Conservation (phyloP, 208 protist genomes). For the Leishmania lainsoni region DNA sequence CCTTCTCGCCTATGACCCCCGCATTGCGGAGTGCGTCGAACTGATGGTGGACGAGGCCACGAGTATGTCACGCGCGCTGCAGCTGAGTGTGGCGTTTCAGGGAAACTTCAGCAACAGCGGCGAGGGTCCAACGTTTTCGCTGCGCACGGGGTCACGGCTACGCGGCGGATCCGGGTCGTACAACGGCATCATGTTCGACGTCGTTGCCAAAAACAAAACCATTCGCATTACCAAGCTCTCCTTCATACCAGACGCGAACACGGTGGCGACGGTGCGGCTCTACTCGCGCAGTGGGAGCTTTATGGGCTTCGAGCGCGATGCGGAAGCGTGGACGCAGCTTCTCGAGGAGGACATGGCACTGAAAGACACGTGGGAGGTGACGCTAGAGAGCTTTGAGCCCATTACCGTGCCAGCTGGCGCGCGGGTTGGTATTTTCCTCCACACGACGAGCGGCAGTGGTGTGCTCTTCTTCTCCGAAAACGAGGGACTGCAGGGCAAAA, state of each 20-base stretch:
- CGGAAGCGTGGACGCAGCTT: constrained; percentile 59
- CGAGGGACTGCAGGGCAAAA: constrained; percentile 72
- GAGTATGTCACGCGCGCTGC: constrained; percentile 53
- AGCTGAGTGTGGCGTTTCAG: constrained; percentile 57
- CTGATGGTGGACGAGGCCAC: constrained; percentile 40
- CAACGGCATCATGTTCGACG: constrained; percentile 93
- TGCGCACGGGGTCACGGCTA: constrained; percentile 58
- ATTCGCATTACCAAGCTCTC: constrained; percentile 71
- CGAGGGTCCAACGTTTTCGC: constrained; percentile 56
- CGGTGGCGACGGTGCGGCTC: constrained; percentile 60
- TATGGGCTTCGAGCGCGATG: constrained; percentile 64
- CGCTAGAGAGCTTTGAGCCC: constrained; percentile 69
- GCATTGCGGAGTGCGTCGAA: constrained; percentile 35
- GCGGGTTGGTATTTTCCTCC: constrained; percentile 74
- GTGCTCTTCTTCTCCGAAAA: constrained; percentile 84
- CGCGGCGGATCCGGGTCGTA: constrained; percentile 74
- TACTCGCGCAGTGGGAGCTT: constrained; percentile 78
- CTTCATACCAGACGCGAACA: constrained; percentile 84
- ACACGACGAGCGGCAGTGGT: constrained; percentile 82
- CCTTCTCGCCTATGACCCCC: constrained; percentile 27
- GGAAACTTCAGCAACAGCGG: constrained; percentile 40
- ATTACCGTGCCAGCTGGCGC: constrained; percentile 72
- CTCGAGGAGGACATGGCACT: constrained; percentile 57
- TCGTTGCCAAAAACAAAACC: constrained; percentile 73
- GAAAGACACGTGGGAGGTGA: constrained; percentile 54